phyloP scores from a whole-genome alignment of 2,329 filamentous ascomycete genomes.

The Fusarium austroafricanum region DNA sequence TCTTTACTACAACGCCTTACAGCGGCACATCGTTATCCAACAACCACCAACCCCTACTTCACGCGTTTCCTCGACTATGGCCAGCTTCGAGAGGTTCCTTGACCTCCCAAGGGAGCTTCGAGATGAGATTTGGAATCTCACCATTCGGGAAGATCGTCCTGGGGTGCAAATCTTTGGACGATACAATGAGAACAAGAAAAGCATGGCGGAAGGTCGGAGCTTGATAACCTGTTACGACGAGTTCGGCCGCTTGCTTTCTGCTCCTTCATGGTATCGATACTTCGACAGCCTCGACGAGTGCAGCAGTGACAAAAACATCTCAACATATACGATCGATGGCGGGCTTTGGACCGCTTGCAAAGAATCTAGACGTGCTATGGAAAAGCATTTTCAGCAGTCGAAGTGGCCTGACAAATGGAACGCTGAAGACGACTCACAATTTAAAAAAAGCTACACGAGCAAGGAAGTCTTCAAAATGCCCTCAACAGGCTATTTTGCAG shows the following conservation, averaged over 20 bases:
- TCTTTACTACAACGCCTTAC: too few species aligned
- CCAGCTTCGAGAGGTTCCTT: background rate
- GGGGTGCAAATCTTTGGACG: constrained; percentile 6
- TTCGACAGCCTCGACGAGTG: background rate
- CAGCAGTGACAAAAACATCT: background rate
- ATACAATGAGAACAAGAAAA: background rate
- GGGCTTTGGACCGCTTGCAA: constrained; percentile 24
- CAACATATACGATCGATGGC: constrained; percentile 16
- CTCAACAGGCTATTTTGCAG: constrained; percentile 1
- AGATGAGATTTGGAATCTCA: constrained; percentile 12
- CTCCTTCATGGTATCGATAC: background rate
- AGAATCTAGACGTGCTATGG: constrained; percentile 13
- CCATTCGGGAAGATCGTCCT: background rate
- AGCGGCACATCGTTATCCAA: too few species aligned
- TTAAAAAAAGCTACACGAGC: too few species aligned
- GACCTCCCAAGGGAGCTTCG: constrained; percentile 11
- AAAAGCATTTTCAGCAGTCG: background rate
- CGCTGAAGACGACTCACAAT: too few species aligned
- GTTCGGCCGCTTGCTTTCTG: background rate
- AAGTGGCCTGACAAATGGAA: background rate
- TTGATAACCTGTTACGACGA: background rate
- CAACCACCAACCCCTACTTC: too few species aligned
- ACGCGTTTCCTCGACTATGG: too few species aligned
- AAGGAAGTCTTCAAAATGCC: too few species aligned
- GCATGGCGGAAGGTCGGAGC: background rate